These are phyloP conservation scores for Aspergillus fumigatus DNA, from an alignment of 2,329 filamentous ascomycete species.

Conservation along the genomic window DNA sequence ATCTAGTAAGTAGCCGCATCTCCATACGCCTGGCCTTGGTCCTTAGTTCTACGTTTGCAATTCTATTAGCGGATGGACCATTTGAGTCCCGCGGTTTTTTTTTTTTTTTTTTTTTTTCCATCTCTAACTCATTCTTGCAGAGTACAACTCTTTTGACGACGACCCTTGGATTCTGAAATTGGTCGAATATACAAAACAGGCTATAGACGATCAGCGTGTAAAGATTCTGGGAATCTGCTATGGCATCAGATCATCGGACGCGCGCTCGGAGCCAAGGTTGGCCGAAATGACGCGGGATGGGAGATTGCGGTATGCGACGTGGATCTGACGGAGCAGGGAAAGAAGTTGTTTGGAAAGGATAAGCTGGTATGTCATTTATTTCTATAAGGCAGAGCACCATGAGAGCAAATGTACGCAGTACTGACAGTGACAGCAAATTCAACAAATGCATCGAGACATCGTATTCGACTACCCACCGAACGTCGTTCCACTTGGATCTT, in stretches of 20 bases:
- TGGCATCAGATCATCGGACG: conserved; percentile 77
- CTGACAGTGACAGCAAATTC: conserved; percentile 43
- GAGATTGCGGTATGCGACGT: conserved; percentile 72
- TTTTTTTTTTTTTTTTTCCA: neutral
- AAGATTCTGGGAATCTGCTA: conserved; percentile 79
- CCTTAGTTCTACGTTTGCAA: neutral
- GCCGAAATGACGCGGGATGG: conserved; percentile 66
- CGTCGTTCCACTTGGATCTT: conserved; percentile 60
- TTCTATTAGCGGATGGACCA: neutral
- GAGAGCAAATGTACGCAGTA: neutral
- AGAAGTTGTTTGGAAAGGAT: conserved; percentile 65
- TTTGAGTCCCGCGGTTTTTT: neutral
- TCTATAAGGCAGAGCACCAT: no score
- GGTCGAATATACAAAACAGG: conserved; percentile 60
- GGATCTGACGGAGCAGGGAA: conserved; percentile 63
- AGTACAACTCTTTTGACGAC: conserved; percentile 68
- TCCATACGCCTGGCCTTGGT: neutral
- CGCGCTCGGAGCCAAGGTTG: conserved; percentile 65
- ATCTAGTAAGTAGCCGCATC: conserved; percentile 47
- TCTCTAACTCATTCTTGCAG: conserved; percentile 34
- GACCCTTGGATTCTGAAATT: conserved; percentile 72
- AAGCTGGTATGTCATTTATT: conserved; percentile 47
- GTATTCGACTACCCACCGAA: conserved; percentile 61
- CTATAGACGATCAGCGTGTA: conserved; percentile 59
- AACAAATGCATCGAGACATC: conserved; percentile 84